A percentile compares a stretch with the other conserved stretches of the same genome.
These are phyloP conservation scores for Leccinellum rugosiceps DNA, from an alignment of 768 basidiomycete genomes.

Conservation along the genomic window DNA sequence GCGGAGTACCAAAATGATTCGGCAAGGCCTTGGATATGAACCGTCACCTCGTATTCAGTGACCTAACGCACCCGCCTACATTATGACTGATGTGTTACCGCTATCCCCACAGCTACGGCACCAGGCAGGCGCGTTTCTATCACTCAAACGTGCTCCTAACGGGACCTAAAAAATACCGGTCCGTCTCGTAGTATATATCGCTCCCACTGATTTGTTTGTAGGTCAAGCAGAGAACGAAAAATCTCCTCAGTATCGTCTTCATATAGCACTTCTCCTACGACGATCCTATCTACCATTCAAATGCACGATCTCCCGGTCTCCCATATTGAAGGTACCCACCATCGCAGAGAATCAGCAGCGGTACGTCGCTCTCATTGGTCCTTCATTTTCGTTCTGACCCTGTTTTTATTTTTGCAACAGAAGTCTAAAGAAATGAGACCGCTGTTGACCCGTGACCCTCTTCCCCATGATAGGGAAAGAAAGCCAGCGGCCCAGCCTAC, in stretches of 20 bases:
- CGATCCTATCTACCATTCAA: conserved; percentile 9
- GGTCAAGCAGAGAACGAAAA: conserved; percentile 9
- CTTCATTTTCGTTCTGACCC: conserved; percentile 12
- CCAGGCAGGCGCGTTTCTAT: conserved; percentile 34
- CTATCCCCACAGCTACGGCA: conserved; percentile 31
- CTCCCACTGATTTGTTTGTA: conserved; percentile 10
- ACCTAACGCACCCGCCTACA: conserved; percentile 26
- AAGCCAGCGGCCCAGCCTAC: conserved; percentile 7
- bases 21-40: conserved; percentile 28
- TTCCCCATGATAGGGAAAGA: conserved; percentile 25
- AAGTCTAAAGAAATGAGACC: conserved; percentile 20
- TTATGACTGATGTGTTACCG: conserved; percentile 21
- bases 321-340: conserved; percentile 3
- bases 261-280: conserved; percentile 2
- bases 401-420: conserved; percentile 11
- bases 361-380: conserved; percentile 19
- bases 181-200: conserved; percentile 26
- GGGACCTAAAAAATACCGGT: conserved; percentile 20
- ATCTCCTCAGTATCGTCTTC: conserved; percentile 10
- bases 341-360: conserved; percentile 19
- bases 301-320: conserved; percentile 14
- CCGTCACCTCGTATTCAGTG: conserved; percentile 27
- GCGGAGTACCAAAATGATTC: conserved; percentile 33
- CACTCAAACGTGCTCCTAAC: conserved; percentile 26
- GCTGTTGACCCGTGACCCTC: conserved; percentile 21